Percentiles rank a stretch among this genome's conserved stretches.
Evolutionary conservation across 148 eudicot genomes (phyloP).

Genomic region (Cornus florida): DNA sequence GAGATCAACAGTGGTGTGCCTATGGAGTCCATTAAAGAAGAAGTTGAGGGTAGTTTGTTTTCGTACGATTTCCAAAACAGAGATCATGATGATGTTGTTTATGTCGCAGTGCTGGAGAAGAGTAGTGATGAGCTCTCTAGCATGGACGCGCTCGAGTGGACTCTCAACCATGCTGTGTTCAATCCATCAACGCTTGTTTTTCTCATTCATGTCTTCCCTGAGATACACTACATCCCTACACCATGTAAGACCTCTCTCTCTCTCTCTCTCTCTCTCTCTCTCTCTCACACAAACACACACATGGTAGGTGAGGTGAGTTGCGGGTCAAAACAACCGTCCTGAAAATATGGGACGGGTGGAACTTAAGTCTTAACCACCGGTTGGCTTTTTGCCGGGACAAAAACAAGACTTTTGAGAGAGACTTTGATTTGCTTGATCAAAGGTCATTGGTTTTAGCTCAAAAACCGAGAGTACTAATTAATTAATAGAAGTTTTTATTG

Average conservation of each 20-base stretch:
- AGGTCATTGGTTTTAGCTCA: too few relatives aligned
- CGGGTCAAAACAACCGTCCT: neutral
- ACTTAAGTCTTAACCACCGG: neutral
- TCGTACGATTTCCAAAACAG: conserved; percentile 23
- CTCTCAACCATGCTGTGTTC: conserved; percentile 37
- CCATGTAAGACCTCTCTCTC: conserved; percentile 47
- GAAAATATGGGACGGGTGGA: neutral
- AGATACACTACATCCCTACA: conserved; percentile 60
- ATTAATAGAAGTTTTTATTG: too few relatives aligned
- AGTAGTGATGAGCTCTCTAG: conserved; percentile 25
- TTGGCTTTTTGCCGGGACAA: neutral
- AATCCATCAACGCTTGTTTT: conserved; percentile 37
- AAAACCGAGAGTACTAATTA: too few relatives aligned
- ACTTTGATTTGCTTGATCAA: too few relatives aligned
- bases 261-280: neutral
- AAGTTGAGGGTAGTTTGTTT: conserved; percentile 19
- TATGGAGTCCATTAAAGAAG: conserved; percentile 30
- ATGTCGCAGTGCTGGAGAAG: conserved; percentile 51
- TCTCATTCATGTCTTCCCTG: conserved; percentile 80
- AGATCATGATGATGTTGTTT: conserved; percentile 39
- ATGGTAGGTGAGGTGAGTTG: neutral
- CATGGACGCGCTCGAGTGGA: conserved; percentile 76
- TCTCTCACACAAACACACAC: neutral
- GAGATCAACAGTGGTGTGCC: neutral
- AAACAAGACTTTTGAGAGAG: neutral